A percentile compares a stretch with the other conserved stretches of the same genome.
These are phyloP conservation scores for Colletotrichum viniferum DNA, from an alignment of 2,329 filamentous ascomycete species.

Conservation along the genomic window DNA sequence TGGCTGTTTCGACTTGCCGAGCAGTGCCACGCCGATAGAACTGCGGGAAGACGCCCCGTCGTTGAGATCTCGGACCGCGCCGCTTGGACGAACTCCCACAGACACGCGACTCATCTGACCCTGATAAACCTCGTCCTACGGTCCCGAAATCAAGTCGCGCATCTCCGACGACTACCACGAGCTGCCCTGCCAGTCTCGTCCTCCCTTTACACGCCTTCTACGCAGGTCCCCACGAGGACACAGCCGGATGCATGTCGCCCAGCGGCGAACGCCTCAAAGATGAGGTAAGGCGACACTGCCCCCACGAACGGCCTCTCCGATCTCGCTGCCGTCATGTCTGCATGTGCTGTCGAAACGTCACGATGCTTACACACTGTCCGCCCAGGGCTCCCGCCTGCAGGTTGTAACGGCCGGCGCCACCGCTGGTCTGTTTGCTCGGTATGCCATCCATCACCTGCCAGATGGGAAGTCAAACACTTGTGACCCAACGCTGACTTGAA, in stretches of 20 bases:
- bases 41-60: neutral
- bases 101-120: conserved; percentile 16
- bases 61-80: conserved; percentile 4
- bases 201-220: neutral
- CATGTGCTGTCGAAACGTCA: neutral
- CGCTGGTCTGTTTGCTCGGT: conserved; percentile 89
- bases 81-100: conserved; percentile 14
- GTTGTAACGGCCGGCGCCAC: conserved; percentile 61
- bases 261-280: conserved; percentile 55
- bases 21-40: conserved; percentile 7
- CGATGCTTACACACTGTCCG: conserved; percentile 13
- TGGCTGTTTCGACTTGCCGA: conserved; percentile 8
- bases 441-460: conserved; percentile 27
- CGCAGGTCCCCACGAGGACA: conserved; percentile 19
- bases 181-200: neutral
- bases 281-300: conserved; percentile 49
- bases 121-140: conserved; percentile 4
- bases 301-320: neutral
- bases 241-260: conserved; percentile 39
- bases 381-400: conserved; percentile 59
- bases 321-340: neutral
- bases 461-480: neutral
- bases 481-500: conserved; percentile 19
- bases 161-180: neutral
- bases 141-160: conserved; percentile 7